Evolutionary conservation across 1,284 basidiomycete genomes (phyloP).

Genomic region (Cryptococcus hybrid): DNA sequence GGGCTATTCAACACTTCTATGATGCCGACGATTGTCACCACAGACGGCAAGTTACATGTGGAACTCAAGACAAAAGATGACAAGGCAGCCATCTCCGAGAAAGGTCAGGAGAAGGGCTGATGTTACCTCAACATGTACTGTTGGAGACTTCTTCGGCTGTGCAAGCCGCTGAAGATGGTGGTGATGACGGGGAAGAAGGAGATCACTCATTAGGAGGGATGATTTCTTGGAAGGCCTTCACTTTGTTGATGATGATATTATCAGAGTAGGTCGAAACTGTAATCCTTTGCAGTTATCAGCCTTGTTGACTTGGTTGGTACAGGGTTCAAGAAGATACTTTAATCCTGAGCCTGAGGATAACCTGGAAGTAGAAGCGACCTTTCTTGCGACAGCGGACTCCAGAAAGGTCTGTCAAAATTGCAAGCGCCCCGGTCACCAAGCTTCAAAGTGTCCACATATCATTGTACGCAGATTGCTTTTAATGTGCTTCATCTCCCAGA

Average conservation of each 20-base stretch:
- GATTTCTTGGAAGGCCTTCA: conserved; percentile 31
- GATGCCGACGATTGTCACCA: conserved; percentile 10
- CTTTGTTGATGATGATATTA: conserved; percentile 35
- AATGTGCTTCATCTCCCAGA: not conserved
- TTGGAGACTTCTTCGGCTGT: conserved; percentile 14
- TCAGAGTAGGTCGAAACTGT: conserved; percentile 21
- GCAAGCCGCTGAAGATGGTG: conserved; percentile 2
- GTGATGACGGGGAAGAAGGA: conserved; percentile 10
- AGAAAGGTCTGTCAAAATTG: conserved; percentile 42
- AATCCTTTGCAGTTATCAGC: not conserved
- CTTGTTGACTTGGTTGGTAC: not conserved
- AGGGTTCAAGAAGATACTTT: conserved; percentile 41
- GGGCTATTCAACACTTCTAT: conserved; percentile 25
- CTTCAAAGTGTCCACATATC: conserved; percentile 34
- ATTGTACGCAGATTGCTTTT: conserved; percentile 24
- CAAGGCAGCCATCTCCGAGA: not conserved
- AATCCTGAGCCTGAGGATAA: conserved; percentile 20
- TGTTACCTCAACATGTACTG: conserved; percentile 34
- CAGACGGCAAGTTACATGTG: conserved; percentile 1
- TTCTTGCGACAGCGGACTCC: conserved; percentile 41
- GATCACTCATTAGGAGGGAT: not conserved
- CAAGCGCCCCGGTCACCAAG: conserved; percentile 40
- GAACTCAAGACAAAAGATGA: conserved; percentile 1
- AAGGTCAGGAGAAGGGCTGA: conserved; percentile 9
- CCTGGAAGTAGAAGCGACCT: conserved; percentile 30